Evolutionary conservation across 2,329 filamentous ascomycete species (phyloP), one percentile per base, ranked within the genome.

Genomic region (Exophiala bonariae): DNA sequence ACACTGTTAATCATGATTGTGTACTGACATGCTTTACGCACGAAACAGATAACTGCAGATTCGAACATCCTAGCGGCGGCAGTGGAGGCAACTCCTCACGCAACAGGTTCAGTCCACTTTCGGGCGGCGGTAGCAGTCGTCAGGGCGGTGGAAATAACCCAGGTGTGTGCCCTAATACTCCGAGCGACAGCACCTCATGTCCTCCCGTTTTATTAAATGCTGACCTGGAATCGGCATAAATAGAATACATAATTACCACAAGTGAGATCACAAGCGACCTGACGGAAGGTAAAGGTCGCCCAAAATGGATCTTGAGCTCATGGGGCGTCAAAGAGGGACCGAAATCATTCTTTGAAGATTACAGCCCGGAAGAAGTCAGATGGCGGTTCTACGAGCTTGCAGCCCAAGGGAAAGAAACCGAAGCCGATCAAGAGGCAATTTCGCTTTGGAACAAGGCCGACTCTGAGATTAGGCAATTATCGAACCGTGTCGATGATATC

Each of bases 321-420:
- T 97, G 96, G 66, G 88, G 84, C 0, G 90, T 91, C 3, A 78
- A 75, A 59, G 81, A 90, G 58, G 82, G 86, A 1, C 91, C 91
- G 0, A 81, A 82, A 14, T 89, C 96, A 67, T 76, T 96, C 1
- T 91, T 96, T 60, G 89, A 89, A 42, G 90, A 89, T 1, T 86
- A 90, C 65, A 95, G 89, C 61, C 86, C 87, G 32, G 92, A 97
- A 66, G 92, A 97, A 68, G 79, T 95, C 64, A 80, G 90, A 40
- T 64, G 91, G 20, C 70, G 74, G 17, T 85, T 89, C 62, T 91
- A 92, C 61, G 73, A 83, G 42, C 80, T 80, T 2, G 72, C 76
- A 32, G 77, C 80, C 7, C 62, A 77, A 6, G 86, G 87, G 1
- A 67, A 75, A 41, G 66, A 77, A 45, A 49, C 39, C 22, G 66